phyloP scores from a whole-genome alignment of 805 yeast genomes.

The Yarrowia alimentaria region DNA sequence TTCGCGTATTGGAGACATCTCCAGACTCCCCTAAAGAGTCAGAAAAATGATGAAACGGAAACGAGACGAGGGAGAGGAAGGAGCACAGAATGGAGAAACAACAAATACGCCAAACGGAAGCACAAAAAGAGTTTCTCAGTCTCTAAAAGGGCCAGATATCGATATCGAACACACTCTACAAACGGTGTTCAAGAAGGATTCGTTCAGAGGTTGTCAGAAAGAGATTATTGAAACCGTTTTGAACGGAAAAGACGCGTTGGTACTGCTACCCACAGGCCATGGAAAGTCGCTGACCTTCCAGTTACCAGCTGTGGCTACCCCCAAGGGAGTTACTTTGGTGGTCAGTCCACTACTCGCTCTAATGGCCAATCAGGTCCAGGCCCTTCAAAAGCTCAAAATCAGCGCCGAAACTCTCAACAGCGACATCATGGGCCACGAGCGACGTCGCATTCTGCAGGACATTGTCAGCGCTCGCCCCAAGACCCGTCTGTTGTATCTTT shows the following conservation, averaged over 20 bases:
- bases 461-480: slow-evolving; percentile 70
- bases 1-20: too few relatives aligned
- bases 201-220: slow-evolving; percentile 35
- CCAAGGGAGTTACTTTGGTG: slow-evolving; percentile 74
- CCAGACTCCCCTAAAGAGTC: too few relatives aligned
- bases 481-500: slow-evolving; percentile 83
- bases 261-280: slow-evolving; percentile 97
- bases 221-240: slow-evolving; percentile 34
- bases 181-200: slow-evolving; percentile 31
- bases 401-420: slow-evolving; percentile 87
- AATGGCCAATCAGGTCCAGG: slow-evolving; percentile 95
- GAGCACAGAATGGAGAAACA: too few relatives aligned
- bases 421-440: slow-evolving; percentile 60
- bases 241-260: slow-evolving; percentile 78
- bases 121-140: too few relatives aligned
- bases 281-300: slow-evolving; percentile 95
- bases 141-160: too few relatives aligned
- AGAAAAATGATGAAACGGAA: too few relatives aligned
- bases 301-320: slow-evolving; percentile 74
- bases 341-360: slow-evolving; percentile 90
- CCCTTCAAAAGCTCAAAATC: slow-evolving; percentile 61
- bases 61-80: too few relatives aligned
- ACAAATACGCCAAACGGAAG: too few relatives aligned
- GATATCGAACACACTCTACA: slow-evolving; percentile 16
- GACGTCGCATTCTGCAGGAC: slow-evolving; percentile 58